Percentiles rank a stretch among this genome's conserved stretches.
phyloP scores from a whole-genome alignment of 768 basidiomycete species.

The Tremella fuciformis region DNA sequence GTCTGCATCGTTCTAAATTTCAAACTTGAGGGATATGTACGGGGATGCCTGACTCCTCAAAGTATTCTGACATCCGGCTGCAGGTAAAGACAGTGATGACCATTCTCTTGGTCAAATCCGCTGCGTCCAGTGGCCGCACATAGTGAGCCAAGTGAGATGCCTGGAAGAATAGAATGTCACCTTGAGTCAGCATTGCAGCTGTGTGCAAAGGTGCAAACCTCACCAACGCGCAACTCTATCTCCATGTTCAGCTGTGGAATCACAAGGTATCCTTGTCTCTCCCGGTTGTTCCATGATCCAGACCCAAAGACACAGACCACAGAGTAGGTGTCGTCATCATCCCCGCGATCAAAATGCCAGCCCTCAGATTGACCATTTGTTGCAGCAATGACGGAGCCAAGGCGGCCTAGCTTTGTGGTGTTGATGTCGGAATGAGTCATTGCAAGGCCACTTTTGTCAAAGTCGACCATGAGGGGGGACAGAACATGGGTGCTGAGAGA shows the following conservation, averaged over 20 bases:
- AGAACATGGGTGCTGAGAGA: neutral
- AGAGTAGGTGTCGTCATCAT: neutral
- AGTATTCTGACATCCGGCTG: neutral
- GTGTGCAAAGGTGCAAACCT: neutral
- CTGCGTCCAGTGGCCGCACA: neutral
- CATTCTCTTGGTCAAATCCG: neutral
- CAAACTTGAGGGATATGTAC: no score
- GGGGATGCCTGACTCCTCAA: neutral
- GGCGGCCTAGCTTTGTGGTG: neutral
- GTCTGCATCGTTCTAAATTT: no score
- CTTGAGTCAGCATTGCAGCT: neutral
- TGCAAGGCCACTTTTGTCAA: neutral
- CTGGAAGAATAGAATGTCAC: neutral
- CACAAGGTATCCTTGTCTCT: neutral
- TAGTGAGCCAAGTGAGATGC: neutral
- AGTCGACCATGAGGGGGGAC: neutral
- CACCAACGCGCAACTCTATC: neutral
- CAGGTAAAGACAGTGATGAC: conserved; percentile 2
- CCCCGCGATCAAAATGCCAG: neutral
- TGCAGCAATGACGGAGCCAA: neutral
- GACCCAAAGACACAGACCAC: neutral
- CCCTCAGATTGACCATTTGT: neutral
- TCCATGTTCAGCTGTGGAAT: neutral
- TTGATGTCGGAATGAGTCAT: neutral
- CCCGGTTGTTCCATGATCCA: neutral